Evolutionary conservation across 768 basidiomycete species (phyloP).

Genomic region (Trametes cubensis): DNA sequence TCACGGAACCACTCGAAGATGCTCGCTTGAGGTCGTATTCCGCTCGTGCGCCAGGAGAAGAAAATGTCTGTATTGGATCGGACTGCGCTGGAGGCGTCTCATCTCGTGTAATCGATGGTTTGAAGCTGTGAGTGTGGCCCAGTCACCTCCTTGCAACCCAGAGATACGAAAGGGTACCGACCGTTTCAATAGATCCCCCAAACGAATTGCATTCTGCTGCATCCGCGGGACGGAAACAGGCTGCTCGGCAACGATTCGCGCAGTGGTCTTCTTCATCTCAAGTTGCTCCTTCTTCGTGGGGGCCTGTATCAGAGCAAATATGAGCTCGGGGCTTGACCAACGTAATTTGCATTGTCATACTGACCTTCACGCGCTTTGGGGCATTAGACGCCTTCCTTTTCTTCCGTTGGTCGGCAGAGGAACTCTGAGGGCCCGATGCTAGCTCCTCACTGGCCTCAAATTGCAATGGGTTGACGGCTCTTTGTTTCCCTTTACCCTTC

Average conservation of each 20-base stretch:
- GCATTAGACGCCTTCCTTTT: conserved; percentile 5
- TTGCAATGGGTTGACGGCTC: conserved; percentile 35
- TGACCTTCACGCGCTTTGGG: conserved; percentile 25
- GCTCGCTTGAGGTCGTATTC: neutral
- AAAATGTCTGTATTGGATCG: conserved; percentile 45
- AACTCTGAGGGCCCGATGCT: conserved; percentile 6
- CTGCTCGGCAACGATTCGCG: conserved; percentile 30
- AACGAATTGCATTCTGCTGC: conserved; percentile 26
- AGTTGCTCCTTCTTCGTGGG: conserved; percentile 30
- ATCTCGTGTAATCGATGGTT: neutral
- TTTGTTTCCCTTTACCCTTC: conserved; percentile 39
- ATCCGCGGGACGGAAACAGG: conserved; percentile 13
- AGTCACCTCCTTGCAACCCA: neutral
- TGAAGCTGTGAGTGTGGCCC: neutral
- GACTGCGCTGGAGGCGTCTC: conserved; percentile 5
- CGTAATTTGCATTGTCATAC: neutral
- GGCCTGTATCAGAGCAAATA: conserved; percentile 19
- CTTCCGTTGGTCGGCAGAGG: conserved; percentile 19
- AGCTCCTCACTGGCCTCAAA: conserved; percentile 31
- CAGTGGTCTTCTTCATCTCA: conserved; percentile 31
- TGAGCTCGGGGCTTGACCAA: neutral
- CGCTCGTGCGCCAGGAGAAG: conserved; percentile 37
- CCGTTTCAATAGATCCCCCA: conserved; percentile 22
- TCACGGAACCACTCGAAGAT: neutral
- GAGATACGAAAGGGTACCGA: neutral